Base-by-base conservation (phyloP, 2,329 filamentous ascomycete species). In the Stachybotrys chartarum region DNA sequence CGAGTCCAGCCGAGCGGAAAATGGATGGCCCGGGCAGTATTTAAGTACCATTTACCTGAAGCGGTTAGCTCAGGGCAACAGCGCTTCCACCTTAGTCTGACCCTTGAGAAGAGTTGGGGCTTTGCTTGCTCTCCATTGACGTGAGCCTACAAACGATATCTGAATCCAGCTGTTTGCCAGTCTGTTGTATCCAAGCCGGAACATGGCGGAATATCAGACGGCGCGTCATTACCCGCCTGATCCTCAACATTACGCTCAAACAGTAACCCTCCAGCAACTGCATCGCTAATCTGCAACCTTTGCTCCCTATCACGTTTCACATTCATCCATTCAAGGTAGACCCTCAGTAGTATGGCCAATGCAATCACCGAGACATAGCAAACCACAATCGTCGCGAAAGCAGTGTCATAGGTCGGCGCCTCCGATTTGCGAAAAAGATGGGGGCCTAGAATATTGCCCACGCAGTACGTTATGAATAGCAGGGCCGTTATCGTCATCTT, bases 401-500 rank as follows among this genome's bases (percentile, higher is more conserved):
- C 81, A 0, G 78, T 82, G 54, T 71, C 64, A 58, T 83, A 83
- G 1, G 68, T 67, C 0, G 81, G 81, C 7, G 74, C 77, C 61
- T 84, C 79, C 1, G 61, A 56, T 3, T 73, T 64, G 49, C 69
- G 71, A 64, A 83, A 84, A 60, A 83, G 75, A 49, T 83, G 80
- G 3, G 81, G 81, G 0, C 81, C 80, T 1, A 72, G 70, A 50
- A 84, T 81, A 57, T 83, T 84, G 1, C 81, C 81, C 1, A 73
- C 66, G 54, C 80, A 83, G 60, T 83, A 84, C 3, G 75, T 76
- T 10, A 82, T 62, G 58, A 84, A 82, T 5, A 83, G 65, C 60
- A 83, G 61, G 0, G 78, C 78, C 1, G 78, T 83, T 55, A 83
- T 77, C 7, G 80, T 82, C 74, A 81, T 80, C 66, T 83, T 84